phyloP scores from a whole-genome alignment of 2,329 filamentous ascomycete genomes.

The Xenoacremonium recifei region DNA sequence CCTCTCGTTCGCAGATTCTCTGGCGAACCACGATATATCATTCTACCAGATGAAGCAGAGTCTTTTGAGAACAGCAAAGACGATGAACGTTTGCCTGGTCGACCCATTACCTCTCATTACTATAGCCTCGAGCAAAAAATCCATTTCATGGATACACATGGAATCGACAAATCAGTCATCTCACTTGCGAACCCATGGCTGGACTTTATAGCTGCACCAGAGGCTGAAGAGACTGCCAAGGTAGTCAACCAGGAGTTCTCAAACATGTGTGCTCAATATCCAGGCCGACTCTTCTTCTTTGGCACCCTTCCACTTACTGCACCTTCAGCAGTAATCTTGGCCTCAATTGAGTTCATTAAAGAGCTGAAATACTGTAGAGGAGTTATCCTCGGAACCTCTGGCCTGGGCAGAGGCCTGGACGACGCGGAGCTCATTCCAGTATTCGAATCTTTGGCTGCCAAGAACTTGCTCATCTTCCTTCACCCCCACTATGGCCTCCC shows the following conservation, averaged over 20 bases:
- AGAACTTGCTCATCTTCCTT: constrained; percentile 70
- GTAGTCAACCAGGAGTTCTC: constrained; percentile 79
- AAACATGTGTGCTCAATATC: constrained; percentile 63
- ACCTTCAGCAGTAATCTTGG: constrained; percentile 57
- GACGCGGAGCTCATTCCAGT: constrained; percentile 72
- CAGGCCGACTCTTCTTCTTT: constrained; percentile 77
- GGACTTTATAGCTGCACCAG: constrained; percentile 68
- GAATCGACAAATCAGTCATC: constrained; percentile 79
- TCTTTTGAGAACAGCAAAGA: constrained; percentile 48
- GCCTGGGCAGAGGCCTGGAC: constrained; percentile 77
- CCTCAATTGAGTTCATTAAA: constrained; percentile 63
- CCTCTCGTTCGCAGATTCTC: constrained; percentile 70
- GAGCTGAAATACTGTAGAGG: constrained; percentile 69
- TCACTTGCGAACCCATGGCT: constrained; percentile 94
- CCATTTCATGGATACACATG: constrained; percentile 82
- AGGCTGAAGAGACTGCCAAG: constrained; percentile 61
- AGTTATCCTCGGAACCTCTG: constrained; percentile 85
- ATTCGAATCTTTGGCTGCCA: constrained; percentile 65
- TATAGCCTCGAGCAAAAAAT: constrained; percentile 78
- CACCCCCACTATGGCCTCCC: constrained; percentile 93
- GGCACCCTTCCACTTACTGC: constrained; percentile 77
- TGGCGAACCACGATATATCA: constrained; percentile 63
- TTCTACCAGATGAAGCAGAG: constrained; percentile 53
- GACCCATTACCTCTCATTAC: constrained; percentile 82
- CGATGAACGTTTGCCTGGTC: constrained; percentile 63